A percentile compares a stretch with the other conserved stretches of the same genome.
phyloP scores from a whole-genome alignment of 768 basidiomycete genomes.

The Termitomyces sp. region DNA sequence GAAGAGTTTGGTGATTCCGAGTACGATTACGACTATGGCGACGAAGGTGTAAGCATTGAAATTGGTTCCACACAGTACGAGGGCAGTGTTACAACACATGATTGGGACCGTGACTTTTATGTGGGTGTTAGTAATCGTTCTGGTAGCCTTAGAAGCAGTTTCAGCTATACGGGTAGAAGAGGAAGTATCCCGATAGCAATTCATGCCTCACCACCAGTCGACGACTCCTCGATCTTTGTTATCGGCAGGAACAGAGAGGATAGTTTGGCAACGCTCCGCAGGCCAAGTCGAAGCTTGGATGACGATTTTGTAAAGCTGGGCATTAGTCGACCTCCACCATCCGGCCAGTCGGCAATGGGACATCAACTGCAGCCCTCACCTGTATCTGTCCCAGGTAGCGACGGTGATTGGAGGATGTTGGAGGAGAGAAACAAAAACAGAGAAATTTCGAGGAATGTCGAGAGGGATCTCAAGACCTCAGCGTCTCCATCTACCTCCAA shows the following conservation, averaged over 20 bases:
- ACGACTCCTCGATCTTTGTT: slow-evolving; percentile 13
- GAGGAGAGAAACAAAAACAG: slow-evolving; percentile 33
- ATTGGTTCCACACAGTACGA: slow-evolving; percentile 30
- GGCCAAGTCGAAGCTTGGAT: slow-evolving; percentile 57
- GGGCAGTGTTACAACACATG: slow-evolving; percentile 20
- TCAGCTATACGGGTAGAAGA: slow-evolving; percentile 26
- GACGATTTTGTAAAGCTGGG: slow-evolving; percentile 26
- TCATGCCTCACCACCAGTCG: slow-evolving; percentile 26
- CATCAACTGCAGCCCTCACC: slow-evolving; percentile 21
- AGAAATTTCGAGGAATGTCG: slow-evolving; percentile 16
- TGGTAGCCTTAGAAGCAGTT: slow-evolving; percentile 18
- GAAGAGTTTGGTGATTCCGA: slow-evolving; percentile 39
- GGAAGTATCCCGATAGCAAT: slow-evolving; percentile 62
- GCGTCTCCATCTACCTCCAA: background rate
- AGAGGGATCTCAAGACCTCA: background rate
- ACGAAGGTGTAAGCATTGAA: slow-evolving; percentile 33
- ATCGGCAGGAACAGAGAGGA: slow-evolving; percentile 47
- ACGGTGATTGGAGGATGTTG: slow-evolving; percentile 52
- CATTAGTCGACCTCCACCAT: background rate
- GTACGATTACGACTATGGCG: slow-evolving; percentile 27
- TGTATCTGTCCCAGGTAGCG: slow-evolving; percentile 43
- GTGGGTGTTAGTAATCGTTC: slow-evolving; percentile 17
- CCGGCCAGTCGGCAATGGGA: slow-evolving; percentile 2
- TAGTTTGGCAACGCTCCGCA: slow-evolving; percentile 51
- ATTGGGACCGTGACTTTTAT: slow-evolving; percentile 19